These are phyloP conservation scores for Sporobolomyces phaffii DNA, from an alignment of 768 basidiomycete species.

Conservation along the genomic window DNA sequence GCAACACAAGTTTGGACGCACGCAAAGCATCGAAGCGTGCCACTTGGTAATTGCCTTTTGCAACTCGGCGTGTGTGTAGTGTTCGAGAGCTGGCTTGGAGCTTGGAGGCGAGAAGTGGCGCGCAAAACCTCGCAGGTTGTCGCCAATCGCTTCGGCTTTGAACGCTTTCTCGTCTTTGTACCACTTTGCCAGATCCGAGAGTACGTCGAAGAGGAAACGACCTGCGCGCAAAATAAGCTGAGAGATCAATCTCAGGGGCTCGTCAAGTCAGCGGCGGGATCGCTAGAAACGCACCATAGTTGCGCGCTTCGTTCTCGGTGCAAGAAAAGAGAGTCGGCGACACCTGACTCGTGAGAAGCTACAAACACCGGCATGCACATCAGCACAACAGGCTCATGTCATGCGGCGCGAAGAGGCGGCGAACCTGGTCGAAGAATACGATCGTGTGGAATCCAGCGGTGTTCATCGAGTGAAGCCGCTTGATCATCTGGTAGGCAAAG, in stretches of 20 bases:
- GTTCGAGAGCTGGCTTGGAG: slow-evolving; percentile 51
- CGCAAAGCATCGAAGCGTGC: slow-evolving; percentile 69
- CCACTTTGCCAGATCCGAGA: slow-evolving; percentile 76
- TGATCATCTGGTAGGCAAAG: slow-evolving; percentile 85
- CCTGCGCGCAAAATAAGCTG: too few species aligned
- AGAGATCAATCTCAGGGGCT: too few species aligned
- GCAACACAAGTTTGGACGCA: slow-evolving; percentile 47
- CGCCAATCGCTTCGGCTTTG: slow-evolving; percentile 58
- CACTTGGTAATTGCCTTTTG: slow-evolving; percentile 71
- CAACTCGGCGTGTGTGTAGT: slow-evolving; percentile 67
- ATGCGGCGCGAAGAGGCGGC: slow-evolving; percentile 26
- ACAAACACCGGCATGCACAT: too few species aligned
- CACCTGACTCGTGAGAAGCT: slow-evolving; percentile 80
- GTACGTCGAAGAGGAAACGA: slow-evolving; percentile 73
- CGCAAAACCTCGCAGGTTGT: slow-evolving; percentile 49
- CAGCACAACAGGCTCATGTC: too few species aligned
- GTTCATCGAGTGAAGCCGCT: slow-evolving; percentile 76
- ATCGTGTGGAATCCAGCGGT: slow-evolving; percentile 83
- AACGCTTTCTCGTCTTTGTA: slow-evolving; percentile 58
- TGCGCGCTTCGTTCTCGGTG: slow-evolving; percentile 91
- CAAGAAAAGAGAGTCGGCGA: slow-evolving; percentile 82
- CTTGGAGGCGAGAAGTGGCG: slow-evolving; percentile 52
- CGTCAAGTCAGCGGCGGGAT: too few species aligned
- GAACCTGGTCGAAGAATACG: slow-evolving; percentile 73
- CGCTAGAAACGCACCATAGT: slow-evolving; percentile 60